Conservation (phyloP, 2,329 filamentous ascomycete species). For the Chaetomium sp. region DNA sequence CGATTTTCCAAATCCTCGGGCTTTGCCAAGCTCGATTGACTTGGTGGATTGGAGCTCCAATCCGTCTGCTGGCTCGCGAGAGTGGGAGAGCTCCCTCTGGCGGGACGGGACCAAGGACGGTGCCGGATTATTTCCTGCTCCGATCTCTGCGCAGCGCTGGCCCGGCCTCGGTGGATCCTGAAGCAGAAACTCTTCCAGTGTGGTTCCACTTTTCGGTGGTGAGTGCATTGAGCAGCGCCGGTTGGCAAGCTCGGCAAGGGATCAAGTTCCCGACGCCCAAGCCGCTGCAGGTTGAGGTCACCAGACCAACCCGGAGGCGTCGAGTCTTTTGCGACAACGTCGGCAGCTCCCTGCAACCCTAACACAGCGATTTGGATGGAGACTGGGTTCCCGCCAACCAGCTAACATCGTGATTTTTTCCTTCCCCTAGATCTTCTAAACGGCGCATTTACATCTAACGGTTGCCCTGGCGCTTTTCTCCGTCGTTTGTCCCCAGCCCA, state of each 20-base stretch:
- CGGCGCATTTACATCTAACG: slow-evolving; percentile 10
- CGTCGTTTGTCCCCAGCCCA: slow-evolving; percentile 1
- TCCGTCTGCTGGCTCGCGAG: slow-evolving; percentile 13
- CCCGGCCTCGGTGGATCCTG: too few species aligned
- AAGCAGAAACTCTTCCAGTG: too few species aligned
- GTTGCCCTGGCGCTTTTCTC: slow-evolving; percentile 5
- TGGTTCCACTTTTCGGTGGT: too few species aligned
- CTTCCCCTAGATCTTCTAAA: slow-evolving; percentile 2
- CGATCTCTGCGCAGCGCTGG: too few species aligned
- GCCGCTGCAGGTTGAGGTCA: slow-evolving; percentile 21
- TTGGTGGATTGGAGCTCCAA: slow-evolving; percentile 18
- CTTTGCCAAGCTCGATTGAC: slow-evolving; percentile 18
- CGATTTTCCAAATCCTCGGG: slow-evolving; percentile 10
- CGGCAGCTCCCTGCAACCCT: slow-evolving; percentile 14
- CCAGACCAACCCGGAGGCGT: slow-evolving; percentile 15
- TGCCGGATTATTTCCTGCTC: too few species aligned
- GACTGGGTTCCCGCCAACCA: slow-evolving; percentile 13
- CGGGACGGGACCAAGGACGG: too few species aligned
- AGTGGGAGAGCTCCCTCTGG: too few species aligned
- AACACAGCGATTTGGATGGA: slow-evolving; percentile 1
- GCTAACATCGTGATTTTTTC: slow-evolving; percentile 14
- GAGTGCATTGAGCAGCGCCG: neutral
- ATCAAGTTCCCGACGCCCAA: slow-evolving; percentile 12
- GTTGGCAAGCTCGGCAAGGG: slow-evolving; percentile 11
- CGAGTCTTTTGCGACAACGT: slow-evolving; percentile 11